phyloP scores from a whole-genome alignment of 768 basidiomycete species.

The Amyloporia xantha region DNA sequence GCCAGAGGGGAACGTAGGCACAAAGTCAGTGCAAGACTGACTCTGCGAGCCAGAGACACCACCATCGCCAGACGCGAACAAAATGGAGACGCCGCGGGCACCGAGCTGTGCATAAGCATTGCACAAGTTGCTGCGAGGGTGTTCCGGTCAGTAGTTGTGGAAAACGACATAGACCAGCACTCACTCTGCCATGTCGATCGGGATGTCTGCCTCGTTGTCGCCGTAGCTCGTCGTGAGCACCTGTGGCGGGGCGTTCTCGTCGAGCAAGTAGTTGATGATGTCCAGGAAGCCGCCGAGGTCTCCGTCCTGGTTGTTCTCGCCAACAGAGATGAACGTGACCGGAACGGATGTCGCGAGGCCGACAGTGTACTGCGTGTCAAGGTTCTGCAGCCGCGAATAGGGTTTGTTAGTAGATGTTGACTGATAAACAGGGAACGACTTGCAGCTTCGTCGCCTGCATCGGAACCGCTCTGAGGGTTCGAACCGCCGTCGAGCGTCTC shows the following conservation, averaged over 20 bases:
- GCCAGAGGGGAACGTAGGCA: conserved; percentile 43
- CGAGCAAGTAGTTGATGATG: conserved; percentile 53
- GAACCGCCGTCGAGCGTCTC: conserved; percentile 45
- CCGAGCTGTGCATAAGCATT: conserved; percentile 59
- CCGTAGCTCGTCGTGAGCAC: conserved; percentile 66
- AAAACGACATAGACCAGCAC: conserved; percentile 38
- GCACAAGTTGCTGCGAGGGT: conserved; percentile 50
- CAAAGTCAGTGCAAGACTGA: conserved; percentile 40
- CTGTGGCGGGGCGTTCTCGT: conserved; percentile 39
- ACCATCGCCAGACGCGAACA: conserved; percentile 65
- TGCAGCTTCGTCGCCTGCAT: conserved; percentile 1
- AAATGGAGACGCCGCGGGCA: conserved; percentile 54
- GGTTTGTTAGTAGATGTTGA: not conserved
- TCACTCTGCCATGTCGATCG: conserved; percentile 43
- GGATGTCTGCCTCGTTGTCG: conserved; percentile 66
- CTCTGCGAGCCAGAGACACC: conserved; percentile 51
- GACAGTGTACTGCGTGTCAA: conserved; percentile 22
- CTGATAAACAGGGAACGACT: conserved; percentile 15
- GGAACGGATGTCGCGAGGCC: conserved; percentile 40
- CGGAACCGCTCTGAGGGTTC: conserved; percentile 31
- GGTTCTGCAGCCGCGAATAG: conserved; percentile 6
- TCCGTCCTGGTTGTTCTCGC: conserved; percentile 16
- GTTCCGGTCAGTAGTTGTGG: conserved; percentile 15
- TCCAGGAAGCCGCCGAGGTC: conserved; percentile 21
- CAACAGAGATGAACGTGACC: conserved; percentile 48